phyloP scores from a whole-genome alignment of 805 yeast genomes.

The Hanseniaspora singularis region DNA sequence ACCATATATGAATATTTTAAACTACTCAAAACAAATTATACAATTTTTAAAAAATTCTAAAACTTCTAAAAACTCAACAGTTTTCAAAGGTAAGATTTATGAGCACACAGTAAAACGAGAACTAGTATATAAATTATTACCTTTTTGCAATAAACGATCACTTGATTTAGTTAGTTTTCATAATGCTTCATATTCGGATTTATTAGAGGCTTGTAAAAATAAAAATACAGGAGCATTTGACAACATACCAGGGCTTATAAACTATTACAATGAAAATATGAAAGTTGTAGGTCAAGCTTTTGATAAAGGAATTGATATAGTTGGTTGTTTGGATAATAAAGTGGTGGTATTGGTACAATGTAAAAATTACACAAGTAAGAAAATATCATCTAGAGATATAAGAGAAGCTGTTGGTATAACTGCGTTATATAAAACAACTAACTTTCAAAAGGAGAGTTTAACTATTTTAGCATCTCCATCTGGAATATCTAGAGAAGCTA shows the following conservation, averaged over 20 bases:
- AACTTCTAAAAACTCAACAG: slow-evolving; percentile 21
- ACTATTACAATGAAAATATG: slow-evolving; percentile 17
- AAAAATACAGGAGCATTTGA: not conserved
- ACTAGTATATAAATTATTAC: slow-evolving; percentile 21
- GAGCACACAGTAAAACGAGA: slow-evolving; percentile 28
- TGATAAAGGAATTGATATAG: slow-evolving; percentile 29
- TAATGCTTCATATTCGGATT: not conserved
- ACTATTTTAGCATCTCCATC: slow-evolving; percentile 28
- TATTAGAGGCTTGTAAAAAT: not conserved
- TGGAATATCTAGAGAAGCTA: slow-evolving; percentile 25
- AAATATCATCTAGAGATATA: slow-evolving; percentile 26
- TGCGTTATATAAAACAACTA: slow-evolving; percentile 12
- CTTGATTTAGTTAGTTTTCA: not conserved
- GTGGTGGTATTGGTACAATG: slow-evolving; percentile 26
- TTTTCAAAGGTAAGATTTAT: slow-evolving; percentile 28
- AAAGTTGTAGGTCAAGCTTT: slow-evolving; percentile 27
- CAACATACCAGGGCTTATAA: not conserved
- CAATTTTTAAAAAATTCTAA: not conserved
- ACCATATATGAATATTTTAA: not conserved
- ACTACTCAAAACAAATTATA: not conserved
- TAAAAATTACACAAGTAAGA: slow-evolving; percentile 24
- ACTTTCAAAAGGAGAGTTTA: slow-evolving; percentile 18
- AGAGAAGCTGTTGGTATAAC: slow-evolving; percentile 27
- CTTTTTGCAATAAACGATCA: not conserved
- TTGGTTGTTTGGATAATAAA: slow-evolving; percentile 19